A percentile compares a stretch with the other conserved stretches of the same genome.
Conservation (phyloP, 495 filamentous ascomycete species). For the Thozetella sp. region DNA sequence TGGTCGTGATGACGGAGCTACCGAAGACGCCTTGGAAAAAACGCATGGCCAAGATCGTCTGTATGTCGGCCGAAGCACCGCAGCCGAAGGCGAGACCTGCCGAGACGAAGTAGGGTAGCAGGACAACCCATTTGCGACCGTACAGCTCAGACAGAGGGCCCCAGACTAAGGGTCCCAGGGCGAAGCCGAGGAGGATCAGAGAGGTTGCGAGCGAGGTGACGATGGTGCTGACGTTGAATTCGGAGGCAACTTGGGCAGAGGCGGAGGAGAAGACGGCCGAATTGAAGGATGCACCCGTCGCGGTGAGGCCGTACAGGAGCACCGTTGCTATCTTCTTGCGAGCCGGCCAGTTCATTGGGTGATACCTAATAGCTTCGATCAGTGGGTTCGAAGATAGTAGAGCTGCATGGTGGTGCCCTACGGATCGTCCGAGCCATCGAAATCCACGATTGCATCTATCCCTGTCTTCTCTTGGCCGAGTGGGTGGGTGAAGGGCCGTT, state of each 20-base stretch:
- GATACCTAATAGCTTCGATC: too few species aligned
- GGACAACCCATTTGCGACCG: constrained; percentile 35
- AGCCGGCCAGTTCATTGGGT: constrained; percentile 68
- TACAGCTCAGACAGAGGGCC: constrained; percentile 68
- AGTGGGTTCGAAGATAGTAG: too few species aligned
- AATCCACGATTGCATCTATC: constrained; percentile 60
- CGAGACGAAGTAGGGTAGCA: constrained; percentile 67
- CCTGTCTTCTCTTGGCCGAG: constrained; percentile 49
- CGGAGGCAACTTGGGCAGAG: constrained; percentile 38
- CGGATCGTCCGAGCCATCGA: constrained; percentile 69
- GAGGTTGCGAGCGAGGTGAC: constrained; percentile 58
- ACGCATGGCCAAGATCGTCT: constrained; percentile 69
- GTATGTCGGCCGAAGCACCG: constrained; percentile 67
- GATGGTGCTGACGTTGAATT: constrained; percentile 56
- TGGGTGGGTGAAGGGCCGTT: constrained; percentile 36
- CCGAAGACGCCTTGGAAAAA: constrained; percentile 75
- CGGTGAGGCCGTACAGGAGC: constrained; percentile 37
- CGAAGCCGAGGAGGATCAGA: constrained; percentile 64
- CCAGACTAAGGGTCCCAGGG: constrained; percentile 61
- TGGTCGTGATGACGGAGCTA: constrained; percentile 69
- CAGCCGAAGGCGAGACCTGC: constrained; percentile 66
- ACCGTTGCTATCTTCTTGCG: constrained; percentile 56
- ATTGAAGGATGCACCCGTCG: constrained; percentile 33
- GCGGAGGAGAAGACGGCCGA: constrained; percentile 58
- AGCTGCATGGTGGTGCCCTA: too few species aligned